Base-by-base conservation (phyloP, 331 rosid genomes). In the Malus hybrid region DNA sequence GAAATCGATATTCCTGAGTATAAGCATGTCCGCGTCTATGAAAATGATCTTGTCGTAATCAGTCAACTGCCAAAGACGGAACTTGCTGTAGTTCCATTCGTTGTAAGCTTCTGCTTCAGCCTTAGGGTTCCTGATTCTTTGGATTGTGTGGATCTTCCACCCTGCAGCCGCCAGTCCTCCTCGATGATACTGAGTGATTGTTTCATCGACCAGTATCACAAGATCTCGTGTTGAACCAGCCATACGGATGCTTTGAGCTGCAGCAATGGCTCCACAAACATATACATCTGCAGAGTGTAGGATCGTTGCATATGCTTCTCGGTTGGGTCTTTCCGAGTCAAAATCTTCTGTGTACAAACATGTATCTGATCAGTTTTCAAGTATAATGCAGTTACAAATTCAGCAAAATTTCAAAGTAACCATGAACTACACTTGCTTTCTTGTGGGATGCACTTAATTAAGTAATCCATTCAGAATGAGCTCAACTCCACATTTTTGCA, bases 41-140 rank as follows among this genome's bases (percentile, higher is more conserved):
- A 94, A 94, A 65, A 94, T 94, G 73, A 94, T 89, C 85, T 92
- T 92, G 88, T 92, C 97, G 67, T 94, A 94, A 67, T 92, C 96
- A 28, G 93, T 89, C 24, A 95, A 83, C 80, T 92, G 97, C 97
- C 99, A 95, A 55, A 95, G 79, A 74, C 97, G 81, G 80, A 95
- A 95, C 82, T 92, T 92, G 93, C 99, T 92, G 85, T 90, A 95
- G 83, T 95, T 95, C 97, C 97, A 95, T 62, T 95, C 97, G 29
- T 92, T 95, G 82, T 90, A 95, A 20, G 99, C 96, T 81, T 92
- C 97, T 67, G 90, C 89, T 75, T 90, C 97, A 32, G 99, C 99
- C 81, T 91, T 89, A 3, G 97, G 99, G 77, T 95, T 95, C 78
- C 99, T 81, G 71, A 95, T 95, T 65, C 97, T 85, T 74, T 89